Evolutionary conservation across 805 yeast genomes (phyloP).

Genomic region (Candida nanaspora): DNA sequence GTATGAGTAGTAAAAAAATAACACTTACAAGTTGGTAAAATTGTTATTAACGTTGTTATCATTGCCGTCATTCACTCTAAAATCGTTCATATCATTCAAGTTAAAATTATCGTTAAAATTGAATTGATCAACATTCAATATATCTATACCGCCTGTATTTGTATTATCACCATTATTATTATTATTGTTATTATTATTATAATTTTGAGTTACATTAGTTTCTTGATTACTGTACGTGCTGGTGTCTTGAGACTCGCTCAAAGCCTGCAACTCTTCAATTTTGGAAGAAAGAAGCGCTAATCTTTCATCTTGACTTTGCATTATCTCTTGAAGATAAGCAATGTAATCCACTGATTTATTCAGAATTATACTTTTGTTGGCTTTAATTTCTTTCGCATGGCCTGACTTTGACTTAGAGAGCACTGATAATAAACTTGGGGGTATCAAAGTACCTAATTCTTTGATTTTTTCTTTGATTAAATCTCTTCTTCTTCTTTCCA

Average conservation of each 20-base stretch:
- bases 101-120: slow-evolving; percentile 9
- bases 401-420: slow-evolving; percentile 19
- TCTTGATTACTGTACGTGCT: too few species aligned
- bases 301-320: slow-evolving; percentile 47
- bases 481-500: slow-evolving; percentile 87
- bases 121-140: slow-evolving; percentile 7
- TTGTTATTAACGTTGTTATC: too few species aligned
- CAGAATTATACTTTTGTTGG: slow-evolving; percentile 76
- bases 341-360: slow-evolving; percentile 78
- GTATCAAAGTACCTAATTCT: slow-evolving; percentile 75
- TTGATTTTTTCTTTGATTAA: slow-evolving; percentile 82
- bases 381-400: slow-evolving; percentile 55
- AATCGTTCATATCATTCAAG: too few species aligned
- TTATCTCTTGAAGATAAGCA: slow-evolving; percentile 52
- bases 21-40: too few species aligned
- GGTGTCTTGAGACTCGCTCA: slow-evolving; percentile 1
- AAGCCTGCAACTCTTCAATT: slow-evolving; percentile 20
- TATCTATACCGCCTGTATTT: slow-evolving; percentile 4
- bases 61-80: not conserved
- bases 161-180: not conserved
- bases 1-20: not conserved
- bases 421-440: slow-evolving; percentile 58
- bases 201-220: not conserved
- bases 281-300: slow-evolving; percentile 32
- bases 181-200: not conserved